These are phyloP conservation scores for Ceratobasidium sp. DNA, from an alignment of 1,284 basidiomycete genomes.

Conservation along the genomic window DNA sequence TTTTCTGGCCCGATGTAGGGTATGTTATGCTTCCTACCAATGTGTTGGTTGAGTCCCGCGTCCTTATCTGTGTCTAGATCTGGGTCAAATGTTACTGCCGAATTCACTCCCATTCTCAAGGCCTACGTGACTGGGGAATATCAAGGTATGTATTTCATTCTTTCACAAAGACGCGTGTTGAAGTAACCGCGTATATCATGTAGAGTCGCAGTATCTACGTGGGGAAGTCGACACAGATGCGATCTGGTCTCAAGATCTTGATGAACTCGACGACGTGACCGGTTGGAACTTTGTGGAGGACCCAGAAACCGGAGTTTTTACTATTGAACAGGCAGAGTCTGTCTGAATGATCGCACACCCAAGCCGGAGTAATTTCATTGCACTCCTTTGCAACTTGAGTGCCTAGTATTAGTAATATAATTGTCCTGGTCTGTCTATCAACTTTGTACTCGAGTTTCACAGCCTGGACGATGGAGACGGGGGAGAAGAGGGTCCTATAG, in stretches of 20 bases:
- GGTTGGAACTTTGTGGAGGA: slow-evolving; percentile 41
- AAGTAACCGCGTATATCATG: background rate
- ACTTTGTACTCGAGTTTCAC: no score
- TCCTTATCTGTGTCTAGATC: background rate
- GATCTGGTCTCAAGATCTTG: slow-evolving; percentile 29
- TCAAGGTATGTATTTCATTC: background rate
- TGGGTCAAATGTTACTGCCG: slow-evolving; percentile 1
- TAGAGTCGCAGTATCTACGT: slow-evolving; percentile 11
- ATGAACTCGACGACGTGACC: slow-evolving; percentile 29
- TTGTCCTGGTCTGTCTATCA: no score
- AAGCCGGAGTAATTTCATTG: no score
- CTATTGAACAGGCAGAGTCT: slow-evolving; percentile 4
- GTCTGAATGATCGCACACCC: background rate
- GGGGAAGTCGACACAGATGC: slow-evolving; percentile 32
- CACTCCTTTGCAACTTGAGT: no score
- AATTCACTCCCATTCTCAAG: slow-evolving; percentile 1
- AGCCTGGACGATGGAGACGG: no score
- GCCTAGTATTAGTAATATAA: no score
- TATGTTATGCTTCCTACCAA: background rate
- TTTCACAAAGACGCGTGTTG: background rate
- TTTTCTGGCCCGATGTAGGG: slow-evolving; percentile 5
- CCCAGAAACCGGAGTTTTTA: slow-evolving; percentile 9
- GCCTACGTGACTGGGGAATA: slow-evolving; percentile 11
- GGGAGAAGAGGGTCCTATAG: no score
- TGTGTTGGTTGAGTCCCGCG: background rate